Evolutionary conservation across 768 basidiomycete genomes (phyloP).

Genomic region (Tylopilus plumbeoviolaceoides): DNA sequence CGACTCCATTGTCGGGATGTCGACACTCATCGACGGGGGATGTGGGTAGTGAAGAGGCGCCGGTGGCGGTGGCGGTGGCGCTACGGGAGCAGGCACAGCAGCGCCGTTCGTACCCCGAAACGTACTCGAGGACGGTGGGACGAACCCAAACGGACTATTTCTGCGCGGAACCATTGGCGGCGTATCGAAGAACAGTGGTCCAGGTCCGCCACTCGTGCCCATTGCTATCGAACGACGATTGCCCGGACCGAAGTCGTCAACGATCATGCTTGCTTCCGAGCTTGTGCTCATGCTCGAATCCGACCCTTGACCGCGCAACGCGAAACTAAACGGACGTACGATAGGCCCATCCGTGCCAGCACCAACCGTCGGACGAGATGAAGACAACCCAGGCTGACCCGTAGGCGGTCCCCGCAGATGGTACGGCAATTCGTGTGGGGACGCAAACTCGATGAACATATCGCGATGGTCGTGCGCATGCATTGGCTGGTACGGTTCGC

Average conservation of each 20-base stretch:
- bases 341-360: too few species aligned
- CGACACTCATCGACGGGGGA: neutral
- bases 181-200: conserved; percentile 8
- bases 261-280: conserved; percentile 9
- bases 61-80: neutral
- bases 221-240: conserved; percentile 7
- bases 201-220: neutral
- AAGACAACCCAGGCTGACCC: conserved; percentile 3
- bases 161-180: conserved; percentile 6
- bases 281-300: conserved; percentile 14
- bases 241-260: conserved; percentile 8
- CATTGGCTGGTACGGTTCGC: neutral
- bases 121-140: conserved; percentile 7
- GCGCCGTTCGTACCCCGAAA: conserved; percentile 2
- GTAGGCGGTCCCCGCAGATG: conserved; percentile 10
- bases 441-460: neutral
- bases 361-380: too few species aligned
- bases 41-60: too few species aligned
- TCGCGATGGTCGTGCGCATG: conserved; percentile 5
- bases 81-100: neutral
- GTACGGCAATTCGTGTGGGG: conserved; percentile 1
- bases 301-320: conserved; percentile 15
- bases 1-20: neutral
- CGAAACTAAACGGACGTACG: conserved; percentile 14
- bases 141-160: conserved; percentile 9